Evolutionary conservation across 305 asterid species (phyloP).

Genomic region (Salvia sclarea): DNA sequence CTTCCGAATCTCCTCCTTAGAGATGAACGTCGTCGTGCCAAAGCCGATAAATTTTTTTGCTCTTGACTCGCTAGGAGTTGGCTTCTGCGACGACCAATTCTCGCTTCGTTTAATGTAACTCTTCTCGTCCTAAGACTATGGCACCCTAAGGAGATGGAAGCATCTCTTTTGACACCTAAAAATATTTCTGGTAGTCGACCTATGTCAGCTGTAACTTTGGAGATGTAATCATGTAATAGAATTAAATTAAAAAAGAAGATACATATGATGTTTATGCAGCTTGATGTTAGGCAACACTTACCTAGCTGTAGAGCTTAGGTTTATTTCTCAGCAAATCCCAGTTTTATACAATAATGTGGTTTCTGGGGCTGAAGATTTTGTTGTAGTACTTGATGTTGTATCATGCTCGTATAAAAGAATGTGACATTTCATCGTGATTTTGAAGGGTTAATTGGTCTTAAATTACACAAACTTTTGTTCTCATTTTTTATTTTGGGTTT

Average conservation of each 20-base stretch:
- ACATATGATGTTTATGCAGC: conserved; percentile 32
- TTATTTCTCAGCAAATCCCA: conserved; percentile 1
- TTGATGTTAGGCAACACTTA: conserved; percentile 1
- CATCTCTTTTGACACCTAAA: conserved; percentile 11
- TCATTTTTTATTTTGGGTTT: too few species aligned
- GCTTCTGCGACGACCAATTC: conserved; percentile 44
- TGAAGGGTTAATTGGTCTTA: background rate
- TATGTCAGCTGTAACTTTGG: conserved; percentile 16
- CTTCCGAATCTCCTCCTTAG: conserved; percentile 36
- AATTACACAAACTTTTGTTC: too few species aligned
- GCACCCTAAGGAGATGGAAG: conserved; percentile 3
- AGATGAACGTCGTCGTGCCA: conserved; percentile 45
- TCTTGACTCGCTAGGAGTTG: conserved; percentile 46
- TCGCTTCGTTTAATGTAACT: conserved; percentile 10
- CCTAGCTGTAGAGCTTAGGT: conserved; percentile 15
- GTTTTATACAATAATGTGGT: conserved; percentile 4
- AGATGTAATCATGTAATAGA: conserved; percentile 7
- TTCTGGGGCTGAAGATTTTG: conserved; percentile 9
- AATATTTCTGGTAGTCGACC: conserved; percentile 25
- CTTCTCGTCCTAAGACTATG: conserved; percentile 28
- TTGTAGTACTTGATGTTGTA: background rate
- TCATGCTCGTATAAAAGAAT: background rate
- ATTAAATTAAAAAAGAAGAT: conserved; percentile 4
- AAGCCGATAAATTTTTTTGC: conserved; percentile 48
- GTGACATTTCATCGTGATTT: background rate